Base-by-base conservation (phyloP, 805 yeast species). In the Starmerella floricola region DNA sequence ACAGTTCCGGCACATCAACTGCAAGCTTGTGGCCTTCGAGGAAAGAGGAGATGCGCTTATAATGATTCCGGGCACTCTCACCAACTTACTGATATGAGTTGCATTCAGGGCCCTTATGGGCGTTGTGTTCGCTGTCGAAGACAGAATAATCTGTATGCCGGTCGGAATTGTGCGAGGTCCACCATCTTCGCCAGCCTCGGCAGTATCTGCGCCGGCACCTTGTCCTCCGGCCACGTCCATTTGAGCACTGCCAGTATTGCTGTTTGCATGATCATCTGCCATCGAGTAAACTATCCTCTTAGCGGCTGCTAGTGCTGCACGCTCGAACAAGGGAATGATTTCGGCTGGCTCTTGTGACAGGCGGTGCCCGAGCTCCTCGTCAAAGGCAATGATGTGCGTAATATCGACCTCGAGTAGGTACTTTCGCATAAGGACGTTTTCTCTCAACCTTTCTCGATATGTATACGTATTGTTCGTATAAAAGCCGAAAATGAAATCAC, bases 1-100 rank as follows among this genome's bases (percentile, higher is more conserved):
- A 64, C 98, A 91, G 40, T 73, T 71, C 47, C 94, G 74, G 63
- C 98, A 91, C 71, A 87, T 76, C 42, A 91, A 65, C 50, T 82
- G 86, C 24, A 87, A 75, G 42, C 68, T 69, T 0, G 94, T 81
- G 20, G 97, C 94, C 54, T 91, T 77, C 1, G 96, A 86, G 27
- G 80, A 69, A 42, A 91, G 69, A 23, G 93, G 87, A 3, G 95
- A 82, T 1, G 96, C 82, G 38, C 93, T 79, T 45, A 91, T 88
- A 53, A 91, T 73, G 54, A 91, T 91, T 24, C 99, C 99, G 17
- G 94, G 82, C 34, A 91, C 74, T 42, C 95, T 71, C 28, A 91
- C 88, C 41, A 91, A 79, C 59, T 85, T 83, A 20, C 95, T 76
- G 47, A 91, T 86, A 58, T 84, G 84, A 36, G 79, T 83, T 2